phyloP scores from a whole-genome alignment of 1,139 yeast species.

The Groenewaldozyma auringiensis region DNA sequence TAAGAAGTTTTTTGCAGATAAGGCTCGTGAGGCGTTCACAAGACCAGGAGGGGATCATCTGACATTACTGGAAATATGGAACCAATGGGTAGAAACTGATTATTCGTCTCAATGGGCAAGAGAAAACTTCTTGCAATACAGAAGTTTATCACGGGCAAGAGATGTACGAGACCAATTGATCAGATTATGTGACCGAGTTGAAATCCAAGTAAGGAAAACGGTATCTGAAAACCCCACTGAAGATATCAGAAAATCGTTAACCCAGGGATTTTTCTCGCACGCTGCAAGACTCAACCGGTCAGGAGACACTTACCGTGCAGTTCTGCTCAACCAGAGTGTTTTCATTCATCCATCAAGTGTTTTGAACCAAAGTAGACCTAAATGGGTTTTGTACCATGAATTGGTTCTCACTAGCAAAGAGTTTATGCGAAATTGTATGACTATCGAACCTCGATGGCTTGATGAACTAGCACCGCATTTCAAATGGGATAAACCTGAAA shows the following conservation, averaged over 20 bases:
- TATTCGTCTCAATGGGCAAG: conserved; percentile 79
- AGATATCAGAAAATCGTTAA: conserved; percentile 57
- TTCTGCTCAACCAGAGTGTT: conserved; percentile 59
- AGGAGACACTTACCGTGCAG: conserved; percentile 64
- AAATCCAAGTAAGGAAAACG: conserved; percentile 32
- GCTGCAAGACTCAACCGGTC: conserved; percentile 59
- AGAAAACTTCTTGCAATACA: conserved; percentile 72
- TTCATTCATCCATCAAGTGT: conserved; percentile 79
- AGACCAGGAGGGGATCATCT: conserved; percentile 71
- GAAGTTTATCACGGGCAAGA: conserved; percentile 60
- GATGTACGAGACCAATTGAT: conserved; percentile 68
- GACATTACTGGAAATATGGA: conserved; percentile 64
- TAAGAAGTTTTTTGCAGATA: conserved; percentile 56
- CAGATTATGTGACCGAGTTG: conserved; percentile 54
- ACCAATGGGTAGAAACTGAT: conserved; percentile 66
- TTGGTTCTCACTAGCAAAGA: conserved; percentile 81
- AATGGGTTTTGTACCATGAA: conserved; percentile 69
- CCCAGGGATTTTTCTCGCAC: conserved; percentile 79
- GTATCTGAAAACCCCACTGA: conserved; percentile 20
- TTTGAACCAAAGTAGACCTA: conserved; percentile 53
- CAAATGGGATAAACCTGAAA: conserved; percentile 2
- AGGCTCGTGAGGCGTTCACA: conserved; percentile 48
- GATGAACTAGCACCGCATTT: conserved; percentile 60
- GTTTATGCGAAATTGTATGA: conserved; percentile 80
- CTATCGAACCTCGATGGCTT: conserved; percentile 60